These are phyloP conservation scores for Hypoxylon sp. DNA, from an alignment of 2,329 filamentous ascomycete species.

Conservation along the genomic window DNA sequence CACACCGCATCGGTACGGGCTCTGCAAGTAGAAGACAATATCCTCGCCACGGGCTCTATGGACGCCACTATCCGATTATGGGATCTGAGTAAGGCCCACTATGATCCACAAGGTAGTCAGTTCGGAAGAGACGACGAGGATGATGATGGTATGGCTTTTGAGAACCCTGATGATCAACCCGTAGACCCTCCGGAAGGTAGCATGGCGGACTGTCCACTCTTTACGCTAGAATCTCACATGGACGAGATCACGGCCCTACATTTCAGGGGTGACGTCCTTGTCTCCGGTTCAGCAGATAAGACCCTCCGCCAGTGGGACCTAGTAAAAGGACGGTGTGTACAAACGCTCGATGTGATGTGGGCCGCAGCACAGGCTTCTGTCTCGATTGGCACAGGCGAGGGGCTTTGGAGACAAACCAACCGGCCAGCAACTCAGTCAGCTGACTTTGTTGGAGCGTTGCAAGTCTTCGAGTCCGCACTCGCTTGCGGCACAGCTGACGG, in stretches of 20 bases:
- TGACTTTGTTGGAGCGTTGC: conserved; percentile 93
- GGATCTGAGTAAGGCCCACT: conserved; percentile 92
- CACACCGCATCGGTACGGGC: conserved; percentile 94
- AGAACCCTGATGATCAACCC: conserved; percentile 76
- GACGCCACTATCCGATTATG: conserved; percentile 95
- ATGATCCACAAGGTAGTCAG: conserved; percentile 77
- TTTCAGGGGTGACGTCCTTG: conserved; percentile 88
- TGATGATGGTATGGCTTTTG: conserved; percentile 79
- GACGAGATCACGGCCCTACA: conserved; percentile 95
- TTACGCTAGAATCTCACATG: conserved; percentile 89
- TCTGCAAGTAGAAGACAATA: conserved; percentile 94
- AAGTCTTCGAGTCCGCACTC: conserved; percentile 95
- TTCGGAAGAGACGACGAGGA: conserved; percentile 72
- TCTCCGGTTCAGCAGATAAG: conserved; percentile 97
- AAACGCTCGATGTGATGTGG: conserved; percentile 98
- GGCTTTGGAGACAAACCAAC: conserved; percentile 80
- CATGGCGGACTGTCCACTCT: conserved; percentile 91
- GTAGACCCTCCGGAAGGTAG: conserved; percentile 82
- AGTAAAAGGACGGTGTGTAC: conserved; percentile 95
- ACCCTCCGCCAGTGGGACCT: conserved; percentile 98
- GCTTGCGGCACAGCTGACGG: conserved; percentile 97
- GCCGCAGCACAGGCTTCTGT: conserved; percentile 90
- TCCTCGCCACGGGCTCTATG: conserved; percentile 93
- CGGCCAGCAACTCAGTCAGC: conserved; percentile 77
- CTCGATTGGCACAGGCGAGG: conserved; percentile 73